Evolutionary conservation across 2,329 filamentous ascomycete species (phyloP).

Genomic region (Cladophialophora immunda): DNA sequence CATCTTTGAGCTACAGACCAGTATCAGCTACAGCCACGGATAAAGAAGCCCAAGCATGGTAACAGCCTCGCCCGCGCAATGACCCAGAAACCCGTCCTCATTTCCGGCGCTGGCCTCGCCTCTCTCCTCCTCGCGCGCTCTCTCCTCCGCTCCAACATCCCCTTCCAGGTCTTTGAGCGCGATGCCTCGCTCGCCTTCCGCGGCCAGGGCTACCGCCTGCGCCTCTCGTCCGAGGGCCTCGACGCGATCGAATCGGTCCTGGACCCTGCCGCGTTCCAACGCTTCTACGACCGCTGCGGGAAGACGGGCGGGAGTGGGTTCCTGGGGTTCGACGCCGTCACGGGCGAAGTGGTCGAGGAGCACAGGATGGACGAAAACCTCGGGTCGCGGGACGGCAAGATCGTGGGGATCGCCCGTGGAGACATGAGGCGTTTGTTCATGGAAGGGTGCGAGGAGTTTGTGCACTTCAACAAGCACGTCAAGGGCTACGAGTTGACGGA

Average conservation of each 20-base stretch:
- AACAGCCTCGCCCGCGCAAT: constrained; percentile 3
- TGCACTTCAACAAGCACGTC: constrained; percentile 66
- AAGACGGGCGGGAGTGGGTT: constrained; percentile 65
- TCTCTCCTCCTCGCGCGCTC: constrained; percentile 50
- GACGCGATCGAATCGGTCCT: constrained; percentile 66
- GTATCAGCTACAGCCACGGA: neutral
- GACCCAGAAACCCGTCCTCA: constrained; percentile 44
- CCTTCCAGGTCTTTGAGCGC: constrained; percentile 50
- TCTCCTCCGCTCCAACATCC: constrained; percentile 45
- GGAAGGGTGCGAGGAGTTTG: constrained; percentile 62
- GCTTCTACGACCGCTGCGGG: constrained; percentile 46
- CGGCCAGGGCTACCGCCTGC: constrained; percentile 52
- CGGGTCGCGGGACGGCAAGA: constrained; percentile 64
- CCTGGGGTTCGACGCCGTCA: constrained; percentile 61
- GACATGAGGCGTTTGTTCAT: constrained; percentile 70
- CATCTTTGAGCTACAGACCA: neutral
- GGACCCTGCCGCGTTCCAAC: constrained; percentile 36
- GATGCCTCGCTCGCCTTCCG: constrained; percentile 44
- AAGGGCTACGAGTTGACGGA: constrained; percentile 65
- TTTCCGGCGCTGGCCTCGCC: constrained; percentile 49
- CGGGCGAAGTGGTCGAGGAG: constrained; percentile 56
- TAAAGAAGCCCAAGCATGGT: neutral
- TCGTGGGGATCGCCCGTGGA: constrained; percentile 69
- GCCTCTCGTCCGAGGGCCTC: constrained; percentile 43
- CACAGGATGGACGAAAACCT: constrained; percentile 47